Evolutionary conservation across 352 stramenopile genomes (phyloP), one percentile per base, ranked within the genome.

Genomic region (Phytophthora constricta): DNA sequence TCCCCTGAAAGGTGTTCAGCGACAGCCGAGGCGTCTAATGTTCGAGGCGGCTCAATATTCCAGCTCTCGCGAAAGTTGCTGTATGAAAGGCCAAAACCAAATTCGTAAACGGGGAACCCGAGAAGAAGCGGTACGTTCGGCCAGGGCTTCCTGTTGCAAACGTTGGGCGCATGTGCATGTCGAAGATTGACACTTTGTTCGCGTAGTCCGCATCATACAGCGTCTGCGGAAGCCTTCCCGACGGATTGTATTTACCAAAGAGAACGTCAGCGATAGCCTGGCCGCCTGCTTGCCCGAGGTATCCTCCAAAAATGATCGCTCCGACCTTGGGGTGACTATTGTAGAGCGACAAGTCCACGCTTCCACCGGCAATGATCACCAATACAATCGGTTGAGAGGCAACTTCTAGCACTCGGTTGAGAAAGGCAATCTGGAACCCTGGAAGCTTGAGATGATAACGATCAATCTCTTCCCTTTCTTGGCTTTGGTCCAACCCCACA

Each of bases 51-150:
- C 39, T 60, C 50, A 9, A 43, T 39, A 26, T 54, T 63, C 74
- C 52, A 93, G 74, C 61, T 58, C 22, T 92, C 57, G 43, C 58
- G 33, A 37, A 96, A 96, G 2, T 66, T 71, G 31, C 79, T 92
- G 74, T 96, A 97, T 45, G 81, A 94, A 19, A 97, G 42, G 2
- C 91, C 91, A 7, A 78, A 70, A 1, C 91, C 91, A 68, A 97
- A 97, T 19, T 62, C 57, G 54, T 86, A 93, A 19, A 97, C 81
- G 0, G 76, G 69, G 64, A 25, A 14, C 82, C 89, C 14, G 56
- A 79, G 72, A 87, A 94, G 50, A 97, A 97, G 16, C 91, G 85
- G 54, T 97, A 94, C 4, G 91, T 96, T 22, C 90, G 75, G 3
- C 91, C 91, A 4, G 83, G 86, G 42, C 89, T 87, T 3, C 72